Evolutionary conservation across 2,329 filamentous ascomycete species (phyloP).

Genomic region (Fonsecaea nubica): DNA sequence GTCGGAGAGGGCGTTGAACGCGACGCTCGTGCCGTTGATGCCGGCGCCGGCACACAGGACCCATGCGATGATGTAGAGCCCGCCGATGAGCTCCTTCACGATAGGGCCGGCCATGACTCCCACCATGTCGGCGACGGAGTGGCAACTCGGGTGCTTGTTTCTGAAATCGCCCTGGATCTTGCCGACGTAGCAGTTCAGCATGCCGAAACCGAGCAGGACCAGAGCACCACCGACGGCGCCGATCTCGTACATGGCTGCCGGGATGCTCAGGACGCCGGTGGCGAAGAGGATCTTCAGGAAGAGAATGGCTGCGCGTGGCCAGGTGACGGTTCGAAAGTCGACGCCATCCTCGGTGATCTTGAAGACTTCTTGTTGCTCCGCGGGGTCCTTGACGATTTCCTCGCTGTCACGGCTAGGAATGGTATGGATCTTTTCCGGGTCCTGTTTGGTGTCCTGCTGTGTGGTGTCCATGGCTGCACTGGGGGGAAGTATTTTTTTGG

Average conservation of each 20-base stretch:
- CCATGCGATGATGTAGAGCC: slow-evolving; percentile 61
- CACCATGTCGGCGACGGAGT: slow-evolving; percentile 65
- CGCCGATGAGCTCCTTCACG: slow-evolving; percentile 61
- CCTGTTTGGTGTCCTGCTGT: background rate
- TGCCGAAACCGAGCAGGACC: slow-evolving; percentile 56
- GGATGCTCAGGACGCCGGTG: slow-evolving; percentile 58
- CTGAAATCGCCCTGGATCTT: slow-evolving; percentile 60
- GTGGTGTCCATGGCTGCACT: background rate
- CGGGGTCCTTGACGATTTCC: background rate
- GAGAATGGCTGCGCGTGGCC: slow-evolving; percentile 60
- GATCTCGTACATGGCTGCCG: slow-evolving; percentile 55
- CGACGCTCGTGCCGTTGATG: slow-evolving; percentile 52
- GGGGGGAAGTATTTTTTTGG: background rate
- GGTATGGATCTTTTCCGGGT: background rate
- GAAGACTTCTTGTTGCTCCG: slow-evolving; percentile 55
- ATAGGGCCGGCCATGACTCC: slow-evolving; percentile 60
- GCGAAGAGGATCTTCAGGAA: slow-evolving; percentile 58
- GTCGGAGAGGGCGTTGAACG: slow-evolving; percentile 50
- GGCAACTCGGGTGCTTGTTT: slow-evolving; percentile 56
- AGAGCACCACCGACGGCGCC: slow-evolving; percentile 58
- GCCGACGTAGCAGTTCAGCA: slow-evolving; percentile 52
- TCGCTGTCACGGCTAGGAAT: background rate
- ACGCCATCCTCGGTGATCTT: slow-evolving; percentile 56
- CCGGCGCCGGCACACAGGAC: slow-evolving; percentile 51
- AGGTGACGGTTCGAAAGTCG: slow-evolving; percentile 61